These are phyloP conservation scores for Oryza meyeriana DNA, from an alignment of 176 grass and related monocot genomes.

Conservation along the genomic window DNA sequence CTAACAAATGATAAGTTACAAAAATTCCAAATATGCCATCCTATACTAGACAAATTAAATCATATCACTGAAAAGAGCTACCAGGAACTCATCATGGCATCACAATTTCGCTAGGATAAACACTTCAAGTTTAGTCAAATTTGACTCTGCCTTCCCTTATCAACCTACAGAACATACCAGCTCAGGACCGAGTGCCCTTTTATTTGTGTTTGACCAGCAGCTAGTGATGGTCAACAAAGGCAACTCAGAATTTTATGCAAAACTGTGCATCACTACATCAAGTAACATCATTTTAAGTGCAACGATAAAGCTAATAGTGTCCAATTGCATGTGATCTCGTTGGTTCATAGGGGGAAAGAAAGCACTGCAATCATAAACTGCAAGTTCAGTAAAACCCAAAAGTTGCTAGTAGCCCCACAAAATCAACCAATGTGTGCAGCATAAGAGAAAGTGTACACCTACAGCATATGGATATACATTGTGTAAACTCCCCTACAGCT, in stretches of 20 bases:
- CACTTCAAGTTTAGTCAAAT: background rate
- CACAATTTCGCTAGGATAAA: background rate
- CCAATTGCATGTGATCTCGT: background rate
- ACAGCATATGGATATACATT: background rate
- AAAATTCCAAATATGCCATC: background rate
- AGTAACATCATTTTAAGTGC: background rate
- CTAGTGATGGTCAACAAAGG: conserved; percentile 11
- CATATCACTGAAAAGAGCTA: background rate
- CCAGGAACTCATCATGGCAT: conserved; percentile 6
- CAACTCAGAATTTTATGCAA: background rate
- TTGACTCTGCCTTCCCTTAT: background rate
- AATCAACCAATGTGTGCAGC: background rate
- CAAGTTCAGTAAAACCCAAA: background rate
- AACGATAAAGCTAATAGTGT: background rate
- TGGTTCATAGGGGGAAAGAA: background rate
- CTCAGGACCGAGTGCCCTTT: background rate
- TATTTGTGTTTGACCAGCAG: background rate
- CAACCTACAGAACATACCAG: conserved; percentile 20
- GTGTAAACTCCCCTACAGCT: background rate
- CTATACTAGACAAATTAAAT: conserved; percentile 1
- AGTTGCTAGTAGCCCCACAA: background rate
- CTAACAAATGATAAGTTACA: background rate
- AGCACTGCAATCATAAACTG: background rate
- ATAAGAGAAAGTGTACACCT: background rate
- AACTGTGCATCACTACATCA: conserved; percentile 5